Conservation (phyloP, 2,329 filamentous ascomycete species). For the Aspergillus floridensis region DNA sequence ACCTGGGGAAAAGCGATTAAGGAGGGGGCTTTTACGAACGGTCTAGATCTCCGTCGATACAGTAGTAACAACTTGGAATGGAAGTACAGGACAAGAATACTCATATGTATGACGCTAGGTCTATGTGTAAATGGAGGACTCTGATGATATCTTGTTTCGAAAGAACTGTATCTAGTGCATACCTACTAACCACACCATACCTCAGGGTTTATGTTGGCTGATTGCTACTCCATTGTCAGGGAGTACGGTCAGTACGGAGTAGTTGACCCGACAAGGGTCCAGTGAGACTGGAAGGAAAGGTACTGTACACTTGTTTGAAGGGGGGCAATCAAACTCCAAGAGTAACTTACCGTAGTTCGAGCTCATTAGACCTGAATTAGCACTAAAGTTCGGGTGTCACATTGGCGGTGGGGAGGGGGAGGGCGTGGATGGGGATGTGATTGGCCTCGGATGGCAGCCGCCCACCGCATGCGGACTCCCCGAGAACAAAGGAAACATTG, state of each 20-base stretch:
- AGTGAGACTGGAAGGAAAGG: neutral
- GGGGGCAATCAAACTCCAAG: neutral
- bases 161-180: neutral
- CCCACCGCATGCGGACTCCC: neutral
- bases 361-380: neutral
- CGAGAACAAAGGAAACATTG: neutral
- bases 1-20: neutral
- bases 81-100: too few species aligned
- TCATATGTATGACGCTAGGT: too few species aligned
- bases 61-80: too few species aligned
- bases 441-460: neutral
- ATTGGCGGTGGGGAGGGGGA: neutral
- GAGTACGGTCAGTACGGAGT: neutral
- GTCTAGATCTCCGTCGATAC: too few species aligned
- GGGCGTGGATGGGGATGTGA: neutral
- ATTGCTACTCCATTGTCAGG: neutral
- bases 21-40: too few species aligned
- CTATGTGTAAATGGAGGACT: neutral
- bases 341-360: too few species aligned
- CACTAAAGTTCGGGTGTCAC: conserved; percentile 1
- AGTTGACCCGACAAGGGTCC: neutral
- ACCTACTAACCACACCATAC: neutral
- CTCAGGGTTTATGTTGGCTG: neutral
- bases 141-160: neutral
- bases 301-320: too few species aligned